Conservation (phyloP, 108 stramenopile species). For the Bacterosira constricta region DNA sequence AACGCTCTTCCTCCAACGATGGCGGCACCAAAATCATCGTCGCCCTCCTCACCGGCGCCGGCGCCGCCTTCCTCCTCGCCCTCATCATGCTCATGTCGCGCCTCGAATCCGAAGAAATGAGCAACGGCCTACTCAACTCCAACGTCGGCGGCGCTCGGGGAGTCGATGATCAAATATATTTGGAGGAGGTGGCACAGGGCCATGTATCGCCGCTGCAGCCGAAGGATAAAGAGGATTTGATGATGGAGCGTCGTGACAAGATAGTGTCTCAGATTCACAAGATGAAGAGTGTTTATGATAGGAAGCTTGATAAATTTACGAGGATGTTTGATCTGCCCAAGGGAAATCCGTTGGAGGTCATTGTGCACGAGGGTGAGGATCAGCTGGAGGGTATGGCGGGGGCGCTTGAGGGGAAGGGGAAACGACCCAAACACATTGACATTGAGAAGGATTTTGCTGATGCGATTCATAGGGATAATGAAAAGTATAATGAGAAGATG, state of each 20-base stretch:
- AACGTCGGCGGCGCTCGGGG: constrained; percentile 26
- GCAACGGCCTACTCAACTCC: constrained; percentile 14
- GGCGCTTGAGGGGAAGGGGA: constrained; percentile 23
- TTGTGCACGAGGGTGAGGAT: constrained; percentile 26
- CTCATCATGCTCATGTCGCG: constrained; percentile 30
- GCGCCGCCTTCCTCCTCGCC: constrained; percentile 42
- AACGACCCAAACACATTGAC: constrained; percentile 13
- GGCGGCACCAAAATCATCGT: constrained; percentile 30
- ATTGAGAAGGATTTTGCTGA: constrained; percentile 23
- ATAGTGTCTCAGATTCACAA: constrained; percentile 13
- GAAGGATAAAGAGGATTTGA: constrained; percentile 9
- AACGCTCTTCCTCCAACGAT: neutral
- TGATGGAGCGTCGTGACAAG: constrained; percentile 11
- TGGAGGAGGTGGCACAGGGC: constrained; percentile 40
- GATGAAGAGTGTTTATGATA: constrained; percentile 9
- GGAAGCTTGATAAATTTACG: constrained; percentile 7
- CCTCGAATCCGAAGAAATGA: constrained; percentile 32
- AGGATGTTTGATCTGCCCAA: neutral
- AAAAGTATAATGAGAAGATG: neutral
- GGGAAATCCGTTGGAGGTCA: constrained; percentile 12
- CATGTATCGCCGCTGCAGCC: constrained; percentile 11
- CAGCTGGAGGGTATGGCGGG: constrained; percentile 21
- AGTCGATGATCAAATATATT: constrained; percentile 30
- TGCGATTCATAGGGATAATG: constrained; percentile 13
- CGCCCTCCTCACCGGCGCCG: constrained; percentile 45